These are phyloP conservation scores for Lachancea waltii DNA, from an alignment of 805 yeast species.

Conservation along the genomic window DNA sequence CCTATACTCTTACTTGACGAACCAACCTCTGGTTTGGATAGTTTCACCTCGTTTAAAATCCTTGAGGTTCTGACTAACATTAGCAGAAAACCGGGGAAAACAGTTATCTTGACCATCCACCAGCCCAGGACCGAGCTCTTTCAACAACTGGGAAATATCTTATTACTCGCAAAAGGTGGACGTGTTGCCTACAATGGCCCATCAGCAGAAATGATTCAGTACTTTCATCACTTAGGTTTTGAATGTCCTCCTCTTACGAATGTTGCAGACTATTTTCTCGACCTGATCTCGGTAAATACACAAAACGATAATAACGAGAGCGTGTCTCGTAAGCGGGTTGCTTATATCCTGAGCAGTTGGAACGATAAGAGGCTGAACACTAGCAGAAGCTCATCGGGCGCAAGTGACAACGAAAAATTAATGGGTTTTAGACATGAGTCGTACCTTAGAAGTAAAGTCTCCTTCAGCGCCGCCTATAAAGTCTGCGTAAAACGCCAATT, in stretches of 20 bases:
- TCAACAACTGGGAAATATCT: constrained; percentile 58
- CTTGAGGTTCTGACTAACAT: constrained; percentile 51
- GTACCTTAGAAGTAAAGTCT: constrained; percentile 20
- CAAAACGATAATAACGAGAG: constrained; percentile 39
- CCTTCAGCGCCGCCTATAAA: constrained; percentile 29
- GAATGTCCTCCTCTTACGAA: constrained; percentile 56
- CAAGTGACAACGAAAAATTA: constrained; percentile 15
- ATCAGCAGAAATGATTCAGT: constrained; percentile 38
- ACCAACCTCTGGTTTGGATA: constrained; percentile 85
- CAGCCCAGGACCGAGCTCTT: constrained; percentile 73
- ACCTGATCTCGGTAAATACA: constrained; percentile 54
- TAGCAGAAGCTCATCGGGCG: not conserved
- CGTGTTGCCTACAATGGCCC: constrained; percentile 61
- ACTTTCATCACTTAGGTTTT: constrained; percentile 46
- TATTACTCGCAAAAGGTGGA: constrained; percentile 70
- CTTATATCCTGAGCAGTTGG: constrained; percentile 37
- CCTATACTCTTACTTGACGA: constrained; percentile 71
- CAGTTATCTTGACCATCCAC: constrained; percentile 72
- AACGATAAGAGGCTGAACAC: constrained; percentile 1
- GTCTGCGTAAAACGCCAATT: constrained; percentile 35
- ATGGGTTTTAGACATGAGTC: constrained; percentile 9
- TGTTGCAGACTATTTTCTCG: constrained; percentile 70
- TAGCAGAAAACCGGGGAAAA: constrained; percentile 49
- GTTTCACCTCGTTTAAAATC: constrained; percentile 68
- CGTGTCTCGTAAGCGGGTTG: constrained; percentile 37